Evolutionary conservation across 1,284 basidiomycete species (phyloP), one percentile per base, ranked within the genome.

Genomic region (Volvariella volvacea): DNA sequence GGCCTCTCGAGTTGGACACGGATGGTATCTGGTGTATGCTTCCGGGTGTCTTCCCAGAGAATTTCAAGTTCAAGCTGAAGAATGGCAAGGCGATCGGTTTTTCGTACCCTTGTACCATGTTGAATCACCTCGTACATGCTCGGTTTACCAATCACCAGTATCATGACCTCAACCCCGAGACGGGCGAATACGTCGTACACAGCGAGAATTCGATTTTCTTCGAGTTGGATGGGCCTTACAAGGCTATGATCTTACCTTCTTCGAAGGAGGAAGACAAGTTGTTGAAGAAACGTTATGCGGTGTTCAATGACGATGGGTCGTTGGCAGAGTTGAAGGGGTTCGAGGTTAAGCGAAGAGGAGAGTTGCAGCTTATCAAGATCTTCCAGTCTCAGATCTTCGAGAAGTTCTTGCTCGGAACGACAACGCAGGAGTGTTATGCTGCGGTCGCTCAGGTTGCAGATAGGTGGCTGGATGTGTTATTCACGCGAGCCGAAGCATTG

Each of bases 11-110:
- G 61, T 70, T 99, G 52, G 96, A 99, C 64, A 99, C 96, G 10
- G 96, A 99, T 64, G 96, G 96, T 56, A 99, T 99, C 55, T 99
- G 96, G 96, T 99, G 96, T 65, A 99, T 99, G 96, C 81, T 99
- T 19, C 96, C 96, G 4, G 92, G 92, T 7, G 81, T 92, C 9
- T 99, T 99, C 64, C 96, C 96, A 1, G 96, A 99, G 65, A 92
- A 98, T 67, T 99, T 98, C 78, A 88, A 83, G 60, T 98, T 99
- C 76, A 83, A 92, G 60, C 76, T 96, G 46, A 73, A 76, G 45
- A 86, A 79, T 56, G 95, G 96, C 49, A 98, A 98, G 70, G 72
- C 84, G 16, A 83, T 97, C 49, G 73, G 74, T 15, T 85, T 99
- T 57, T 97, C 93, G n/a, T 99, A 99, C 60, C 96, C 96, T 0